phyloP scores from a whole-genome alignment of 2,329 filamentous ascomycete species.

The Fusarium tjaetaba region DNA sequence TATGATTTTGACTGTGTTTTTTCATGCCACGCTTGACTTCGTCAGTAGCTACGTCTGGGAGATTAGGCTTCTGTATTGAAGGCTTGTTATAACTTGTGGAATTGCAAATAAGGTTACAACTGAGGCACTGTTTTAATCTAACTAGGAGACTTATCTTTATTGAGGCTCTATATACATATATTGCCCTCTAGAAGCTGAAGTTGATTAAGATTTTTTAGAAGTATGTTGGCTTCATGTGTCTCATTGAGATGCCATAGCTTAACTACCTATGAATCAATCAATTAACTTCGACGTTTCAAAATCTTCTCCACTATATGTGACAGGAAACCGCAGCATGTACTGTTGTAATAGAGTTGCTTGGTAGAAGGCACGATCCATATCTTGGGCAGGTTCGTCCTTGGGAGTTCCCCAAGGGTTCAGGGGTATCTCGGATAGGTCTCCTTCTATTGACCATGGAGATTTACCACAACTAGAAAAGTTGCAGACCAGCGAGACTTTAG shows the following conservation, averaged over 20 bases:
- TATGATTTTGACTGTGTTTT: no score
- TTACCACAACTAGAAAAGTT: no score
- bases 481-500: no score
- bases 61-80: background rate
- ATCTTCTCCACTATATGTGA: background rate
- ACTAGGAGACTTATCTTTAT: background rate
- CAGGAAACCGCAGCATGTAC: no score
- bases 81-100: background rate
- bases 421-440: background rate
- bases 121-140: background rate
- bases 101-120: background rate
- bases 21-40: background rate
- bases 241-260: background rate
- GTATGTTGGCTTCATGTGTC: background rate
- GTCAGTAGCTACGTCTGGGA: background rate
- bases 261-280: background rate
- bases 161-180: background rate
- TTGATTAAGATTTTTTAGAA: background rate
- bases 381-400: background rate
- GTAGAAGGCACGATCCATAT: background rate
- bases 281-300: background rate
- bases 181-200: background rate
- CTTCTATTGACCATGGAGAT: background rate
- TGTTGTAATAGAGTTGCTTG: background rate
- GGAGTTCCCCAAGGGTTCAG: background rate